Percentiles rank a stretch among this genome's conserved stretches.
phyloP scores from a whole-genome alignment of 1,284 basidiomycete genomes.

The Trametes sp. region DNA sequence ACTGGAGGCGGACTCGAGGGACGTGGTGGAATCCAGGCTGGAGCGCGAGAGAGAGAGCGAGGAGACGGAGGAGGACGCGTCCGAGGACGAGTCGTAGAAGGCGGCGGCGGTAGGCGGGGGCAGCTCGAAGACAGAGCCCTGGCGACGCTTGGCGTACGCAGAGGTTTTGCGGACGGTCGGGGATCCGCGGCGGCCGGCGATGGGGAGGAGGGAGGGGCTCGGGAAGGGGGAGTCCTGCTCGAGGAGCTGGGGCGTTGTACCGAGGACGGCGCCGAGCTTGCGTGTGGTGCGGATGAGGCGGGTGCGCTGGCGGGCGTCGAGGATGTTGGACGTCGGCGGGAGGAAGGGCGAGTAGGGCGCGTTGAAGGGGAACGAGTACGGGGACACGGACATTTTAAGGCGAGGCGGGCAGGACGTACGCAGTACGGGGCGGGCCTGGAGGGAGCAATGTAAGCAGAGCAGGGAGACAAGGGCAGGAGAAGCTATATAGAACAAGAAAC shows the following conservation, averaged over 20 bases:
- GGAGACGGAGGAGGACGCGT: constrained; percentile 43
- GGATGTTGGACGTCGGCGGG: constrained; percentile 56
- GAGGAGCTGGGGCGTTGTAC: constrained; percentile 59
- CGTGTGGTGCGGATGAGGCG: constrained; percentile 65
- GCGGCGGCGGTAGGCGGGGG: constrained; percentile 17
- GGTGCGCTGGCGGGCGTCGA: constrained; percentile 55
- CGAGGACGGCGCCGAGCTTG: constrained; percentile 65
- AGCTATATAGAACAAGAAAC: constrained; percentile 6
- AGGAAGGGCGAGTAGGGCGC: constrained; percentile 14
- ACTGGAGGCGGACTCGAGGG: constrained; percentile 16
- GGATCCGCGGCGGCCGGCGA: constrained; percentile 30
- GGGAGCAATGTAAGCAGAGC: background rate
- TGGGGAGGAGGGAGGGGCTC: constrained; percentile 36
- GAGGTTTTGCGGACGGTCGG: constrained; percentile 35
- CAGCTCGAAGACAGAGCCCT: constrained; percentile 46
- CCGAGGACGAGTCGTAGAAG: constrained; percentile 35
- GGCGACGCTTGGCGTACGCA: constrained; percentile 26
- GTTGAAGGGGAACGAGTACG: background rate
- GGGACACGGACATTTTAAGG: background rate
- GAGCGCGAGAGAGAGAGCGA: constrained; percentile 36
- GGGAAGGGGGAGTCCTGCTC: constrained; percentile 43
- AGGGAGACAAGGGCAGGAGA: background rate
- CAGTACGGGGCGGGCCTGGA: background rate
- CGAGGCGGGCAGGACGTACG: background rate
- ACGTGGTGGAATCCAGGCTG: constrained; percentile 33